These are phyloP conservation scores for Aureobasidium zeae DNA, from an alignment of 2,329 filamentous ascomycete species.

Conservation along the genomic window DNA sequence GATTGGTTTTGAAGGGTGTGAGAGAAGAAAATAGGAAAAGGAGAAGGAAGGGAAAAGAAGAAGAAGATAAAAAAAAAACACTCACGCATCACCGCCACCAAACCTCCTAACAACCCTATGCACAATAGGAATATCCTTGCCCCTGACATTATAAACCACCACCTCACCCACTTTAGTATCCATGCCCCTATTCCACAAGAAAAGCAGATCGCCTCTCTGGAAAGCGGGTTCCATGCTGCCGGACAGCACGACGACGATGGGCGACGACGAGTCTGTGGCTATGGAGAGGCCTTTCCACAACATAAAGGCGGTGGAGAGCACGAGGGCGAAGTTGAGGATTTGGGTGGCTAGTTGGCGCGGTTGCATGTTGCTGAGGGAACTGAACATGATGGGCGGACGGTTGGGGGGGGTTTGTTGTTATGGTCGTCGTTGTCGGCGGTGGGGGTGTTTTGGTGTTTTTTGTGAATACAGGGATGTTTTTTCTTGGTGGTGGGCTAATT, in stretches of 20 bases:
- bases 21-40: background rate
- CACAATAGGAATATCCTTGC: constrained; percentile 96
- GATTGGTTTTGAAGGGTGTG: background rate
- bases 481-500: too few species aligned
- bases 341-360: constrained; percentile 74
- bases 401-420: constrained; percentile 20
- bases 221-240: constrained; percentile 81
- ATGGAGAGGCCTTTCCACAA: constrained; percentile 81
- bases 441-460: too few species aligned
- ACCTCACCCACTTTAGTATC: constrained; percentile 62
- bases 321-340: constrained; percentile 81
- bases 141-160: constrained; percentile 75
- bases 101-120: constrained; percentile 75
- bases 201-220: constrained; percentile 65
- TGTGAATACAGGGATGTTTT: too few species aligned
- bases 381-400: too few species aligned
- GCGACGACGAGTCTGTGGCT: constrained; percentile 53
- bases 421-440: background rate
- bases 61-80: background rate
- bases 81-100: constrained; percentile 37
- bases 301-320: constrained; percentile 89
- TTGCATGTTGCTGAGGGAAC: constrained; percentile 54
- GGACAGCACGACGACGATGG: constrained; percentile 75
- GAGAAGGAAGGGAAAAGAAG: constrained; percentile 17
- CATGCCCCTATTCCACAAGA: constrained; percentile 62